A percentile compares a stretch with the other conserved stretches of the same genome.
These are phyloP conservation scores for Mortierella sp. DNA, from an alignment of 371 early-diverging fungal genomes.

Conservation along the genomic window DNA sequence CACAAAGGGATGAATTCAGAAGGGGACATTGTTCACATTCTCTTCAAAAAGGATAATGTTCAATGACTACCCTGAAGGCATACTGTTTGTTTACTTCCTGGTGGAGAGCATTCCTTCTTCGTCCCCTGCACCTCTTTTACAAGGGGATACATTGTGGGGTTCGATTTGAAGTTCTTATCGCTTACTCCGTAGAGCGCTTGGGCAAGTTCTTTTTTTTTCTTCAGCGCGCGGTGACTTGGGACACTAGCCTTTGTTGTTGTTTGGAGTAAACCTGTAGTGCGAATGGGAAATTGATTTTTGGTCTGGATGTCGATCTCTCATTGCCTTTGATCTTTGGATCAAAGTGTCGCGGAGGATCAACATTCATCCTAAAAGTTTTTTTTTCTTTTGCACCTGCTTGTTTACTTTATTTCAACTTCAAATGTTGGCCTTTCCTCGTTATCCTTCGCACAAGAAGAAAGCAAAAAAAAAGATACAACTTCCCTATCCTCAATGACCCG, in stretches of 20 bases:
- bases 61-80: background rate
- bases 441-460: background rate
- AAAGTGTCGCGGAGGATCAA: background rate
- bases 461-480: background rate
- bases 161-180: background rate
- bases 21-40: background rate
- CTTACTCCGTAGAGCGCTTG: conserved; percentile 41
- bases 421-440: background rate
- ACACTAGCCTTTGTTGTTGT: background rate
- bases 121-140: conserved; percentile 1
- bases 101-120: conserved; percentile 27
- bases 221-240: background rate
- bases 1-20: background rate
- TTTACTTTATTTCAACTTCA: background rate
- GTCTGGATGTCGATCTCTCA: background rate
- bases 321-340: background rate
- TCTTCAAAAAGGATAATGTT: background rate
- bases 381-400: background rate
- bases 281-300: background rate
- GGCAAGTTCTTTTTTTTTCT: background rate
- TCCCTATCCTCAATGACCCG: conserved; percentile 57
- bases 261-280: background rate
- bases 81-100: conserved; percentile 24
- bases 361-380: background rate
- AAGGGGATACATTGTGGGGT: conserved; percentile 14